A percentile compares a stretch with the other conserved stretches of the same genome.
phyloP scores from a whole-genome alignment of 2,329 filamentous ascomycete species.

The Xylariaceae sp. region DNA sequence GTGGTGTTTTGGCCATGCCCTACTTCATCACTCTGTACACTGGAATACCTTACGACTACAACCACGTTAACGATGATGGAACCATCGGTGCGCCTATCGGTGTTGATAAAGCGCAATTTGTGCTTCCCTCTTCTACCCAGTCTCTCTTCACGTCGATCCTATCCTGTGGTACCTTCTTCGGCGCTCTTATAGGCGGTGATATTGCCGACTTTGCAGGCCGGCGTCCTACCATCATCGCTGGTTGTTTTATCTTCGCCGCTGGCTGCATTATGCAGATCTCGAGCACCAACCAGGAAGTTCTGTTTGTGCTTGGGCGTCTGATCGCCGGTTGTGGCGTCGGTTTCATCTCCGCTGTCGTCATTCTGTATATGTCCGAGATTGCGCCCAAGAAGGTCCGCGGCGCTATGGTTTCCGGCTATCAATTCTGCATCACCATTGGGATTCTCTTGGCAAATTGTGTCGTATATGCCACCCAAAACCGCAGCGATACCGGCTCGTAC shows the following conservation, averaged over 20 bases:
- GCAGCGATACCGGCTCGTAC: conserved; percentile 64
- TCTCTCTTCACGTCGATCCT: conserved; percentile 69
- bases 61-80: conserved; percentile 10
- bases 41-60: conserved; percentile 39
- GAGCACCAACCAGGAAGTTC: conserved; percentile 51
- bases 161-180: conserved; percentile 66
- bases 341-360: conserved; percentile 69
- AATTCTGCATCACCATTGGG: conserved; percentile 77
- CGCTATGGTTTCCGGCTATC: conserved; percentile 73
- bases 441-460: conserved; percentile 71
- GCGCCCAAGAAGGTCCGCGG: conserved; percentile 67
- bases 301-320: conserved; percentile 66
- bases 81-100: conserved; percentile 28
- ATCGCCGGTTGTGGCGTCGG: conserved; percentile 68
- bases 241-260: conserved; percentile 61
- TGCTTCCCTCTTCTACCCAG: conserved; percentile 50
- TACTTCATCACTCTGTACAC: conserved; percentile 48
- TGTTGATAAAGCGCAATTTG: conserved; percentile 38
- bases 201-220: conserved; percentile 67
- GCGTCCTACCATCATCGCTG: conserved; percentile 59
- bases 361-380: conserved; percentile 70
- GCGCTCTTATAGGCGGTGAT: conserved; percentile 66
- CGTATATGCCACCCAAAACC: conserved; percentile 64
- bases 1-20: conserved; percentile 46
- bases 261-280: conserved; percentile 64